Percentiles rank a stretch among this genome's conserved stretches.
Conservation (phyloP, 31 red algal species). For the Pterothamnion heteromorphum region DNA sequence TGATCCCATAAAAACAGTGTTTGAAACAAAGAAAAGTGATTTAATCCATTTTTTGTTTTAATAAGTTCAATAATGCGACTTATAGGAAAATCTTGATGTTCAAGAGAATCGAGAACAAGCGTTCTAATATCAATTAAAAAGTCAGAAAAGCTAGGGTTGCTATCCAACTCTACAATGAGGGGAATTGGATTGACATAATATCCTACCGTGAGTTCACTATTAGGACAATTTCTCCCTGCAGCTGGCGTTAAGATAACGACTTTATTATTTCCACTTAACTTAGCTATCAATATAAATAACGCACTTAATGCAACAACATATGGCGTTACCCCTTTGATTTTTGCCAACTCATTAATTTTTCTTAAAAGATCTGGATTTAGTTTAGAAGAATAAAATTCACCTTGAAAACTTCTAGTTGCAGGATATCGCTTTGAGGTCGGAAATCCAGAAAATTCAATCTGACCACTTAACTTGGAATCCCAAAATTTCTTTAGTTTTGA, state of each 20-base stretch:
- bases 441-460: too few relatives aligned
- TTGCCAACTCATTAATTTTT: too few relatives aligned
- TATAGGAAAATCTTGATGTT: slow-evolving; percentile 27
- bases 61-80: background rate
- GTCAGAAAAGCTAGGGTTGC: slow-evolving; percentile 8
- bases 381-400: too few relatives aligned
- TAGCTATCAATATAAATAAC: too few relatives aligned
- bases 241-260: background rate
- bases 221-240: background rate
- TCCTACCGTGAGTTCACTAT: slow-evolving; percentile 15
- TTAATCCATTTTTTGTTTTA: background rate
- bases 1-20: background rate
- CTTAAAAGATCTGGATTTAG: too few relatives aligned
- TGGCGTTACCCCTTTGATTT: too few relatives aligned
- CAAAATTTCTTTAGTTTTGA: too few relatives aligned
- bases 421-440: too few relatives aligned
- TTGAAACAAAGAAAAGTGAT: too few relatives aligned
- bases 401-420: too few relatives aligned
- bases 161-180: background rate
- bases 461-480: too few relatives aligned
- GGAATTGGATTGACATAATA: slow-evolving; percentile 19
- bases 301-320: too few relatives aligned
- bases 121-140: background rate
- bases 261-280: background rate
- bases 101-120: slow-evolving; percentile 14